A percentile compares a stretch with the other conserved stretches of the same genome.
Conservation (phyloP, 148 eudicot genomes). For the Arbutus unedo region DNA sequence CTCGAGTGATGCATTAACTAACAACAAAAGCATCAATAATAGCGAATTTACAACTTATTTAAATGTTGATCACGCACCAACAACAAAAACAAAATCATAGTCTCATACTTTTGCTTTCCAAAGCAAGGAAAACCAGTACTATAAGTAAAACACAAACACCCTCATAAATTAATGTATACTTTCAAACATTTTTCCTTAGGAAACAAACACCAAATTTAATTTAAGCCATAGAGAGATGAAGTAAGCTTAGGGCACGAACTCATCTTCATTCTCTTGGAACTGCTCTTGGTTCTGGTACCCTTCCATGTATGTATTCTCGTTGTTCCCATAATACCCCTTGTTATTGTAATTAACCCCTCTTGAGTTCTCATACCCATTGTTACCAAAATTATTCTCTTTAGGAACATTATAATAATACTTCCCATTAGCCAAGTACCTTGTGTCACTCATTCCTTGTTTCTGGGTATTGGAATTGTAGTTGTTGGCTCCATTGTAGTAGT, state of each 20-base stretch:
- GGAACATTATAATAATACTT: slow-evolving; percentile 51
- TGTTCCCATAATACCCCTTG: slow-evolving; percentile 34
- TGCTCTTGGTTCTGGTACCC: slow-evolving; percentile 45
- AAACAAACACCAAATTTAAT: slow-evolving; percentile 4
- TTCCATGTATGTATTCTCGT: slow-evolving; percentile 29
- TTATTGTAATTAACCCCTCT: slow-evolving; percentile 16
- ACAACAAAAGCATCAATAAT: background rate
- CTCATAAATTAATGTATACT: slow-evolving; percentile 6
- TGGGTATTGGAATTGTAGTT: background rate
- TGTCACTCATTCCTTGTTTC: slow-evolving; percentile 11
- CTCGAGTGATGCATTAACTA: background rate
- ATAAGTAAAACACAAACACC: slow-evolving; percentile 10
- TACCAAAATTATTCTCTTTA: slow-evolving; percentile 26
- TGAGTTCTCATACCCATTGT: background rate
- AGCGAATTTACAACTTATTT: slow-evolving; percentile 13
- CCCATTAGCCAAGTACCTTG: slow-evolving; percentile 51
- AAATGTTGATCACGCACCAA: slow-evolving; percentile 15
- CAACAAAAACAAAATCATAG: background rate
- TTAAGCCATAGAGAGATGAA: background rate
- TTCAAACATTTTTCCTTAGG: background rate
- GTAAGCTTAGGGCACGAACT: slow-evolving; percentile 31
- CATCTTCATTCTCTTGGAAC: slow-evolving; percentile 33
- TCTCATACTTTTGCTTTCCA: slow-evolving; percentile 15
- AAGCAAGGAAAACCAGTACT: background rate
- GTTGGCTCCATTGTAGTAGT: background rate